Conservation (phyloP, 1,284 basidiomycete genomes). For the Cutaneotrichosporon arboriforme region DNA sequence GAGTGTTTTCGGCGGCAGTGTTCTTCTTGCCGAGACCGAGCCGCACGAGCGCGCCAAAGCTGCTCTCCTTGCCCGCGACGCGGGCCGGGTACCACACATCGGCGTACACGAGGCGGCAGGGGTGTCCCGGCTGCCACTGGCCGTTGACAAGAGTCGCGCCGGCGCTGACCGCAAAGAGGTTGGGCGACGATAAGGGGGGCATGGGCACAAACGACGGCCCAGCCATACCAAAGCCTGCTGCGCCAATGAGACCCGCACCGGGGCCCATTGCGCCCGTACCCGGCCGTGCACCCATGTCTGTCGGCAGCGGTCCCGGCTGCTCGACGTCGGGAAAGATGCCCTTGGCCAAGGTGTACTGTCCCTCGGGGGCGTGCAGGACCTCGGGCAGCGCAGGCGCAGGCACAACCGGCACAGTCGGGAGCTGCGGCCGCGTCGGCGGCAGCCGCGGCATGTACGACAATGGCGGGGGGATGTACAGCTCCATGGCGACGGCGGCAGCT, state of each 20-base stretch:
- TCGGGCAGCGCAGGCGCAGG: slow-evolving; percentile 35
- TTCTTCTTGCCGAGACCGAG: slow-evolving; percentile 16
- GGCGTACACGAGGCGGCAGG: slow-evolving; percentile 34
- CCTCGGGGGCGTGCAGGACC: slow-evolving; percentile 40
- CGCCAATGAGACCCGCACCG: slow-evolving; percentile 29
- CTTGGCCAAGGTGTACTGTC: slow-evolving; percentile 31
- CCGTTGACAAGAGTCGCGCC: slow-evolving; percentile 41
- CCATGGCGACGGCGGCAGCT: slow-evolving; percentile 18
- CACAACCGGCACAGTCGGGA: slow-evolving; percentile 38
- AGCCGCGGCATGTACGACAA: slow-evolving; percentile 28
- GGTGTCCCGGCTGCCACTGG: slow-evolving; percentile 33
- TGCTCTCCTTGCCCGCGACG: slow-evolving; percentile 22
- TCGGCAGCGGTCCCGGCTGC: slow-evolving; percentile 27
- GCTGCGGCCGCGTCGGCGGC: slow-evolving; percentile 29
- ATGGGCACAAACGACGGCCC: slow-evolving; percentile 14
- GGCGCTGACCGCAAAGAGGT: slow-evolving; percentile 26
- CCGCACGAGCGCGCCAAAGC: slow-evolving; percentile 29
- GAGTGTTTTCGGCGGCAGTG: not conserved
- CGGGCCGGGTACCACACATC: slow-evolving; percentile 41
- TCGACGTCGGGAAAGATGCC: slow-evolving; percentile 38
- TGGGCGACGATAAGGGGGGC: slow-evolving; percentile 13
- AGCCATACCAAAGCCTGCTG: slow-evolving; percentile 20
- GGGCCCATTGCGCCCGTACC: slow-evolving; percentile 7
- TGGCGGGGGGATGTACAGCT: slow-evolving; percentile 38
- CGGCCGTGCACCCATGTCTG: slow-evolving; percentile 13